Evolutionary conservation across 2,329 filamentous ascomycete genomes (phyloP), one percentile per base, ranked within the genome.

Genomic region (Colletotrichum navitas): DNA sequence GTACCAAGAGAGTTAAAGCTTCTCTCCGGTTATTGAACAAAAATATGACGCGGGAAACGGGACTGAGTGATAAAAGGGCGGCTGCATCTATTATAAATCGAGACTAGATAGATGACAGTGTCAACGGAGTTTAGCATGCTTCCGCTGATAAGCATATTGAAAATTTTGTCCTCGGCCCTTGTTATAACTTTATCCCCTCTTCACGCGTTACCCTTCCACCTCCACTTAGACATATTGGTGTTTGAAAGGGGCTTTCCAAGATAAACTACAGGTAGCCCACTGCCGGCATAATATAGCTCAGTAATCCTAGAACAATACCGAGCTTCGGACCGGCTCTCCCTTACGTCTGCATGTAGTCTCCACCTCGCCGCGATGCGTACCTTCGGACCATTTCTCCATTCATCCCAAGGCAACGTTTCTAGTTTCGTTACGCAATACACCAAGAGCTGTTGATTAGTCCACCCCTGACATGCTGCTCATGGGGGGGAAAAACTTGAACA

Each of bases 81-180:
- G 21, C 11, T 1, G 4, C 43, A n/a, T 5, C 43, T 5, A n/a
- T 45, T 45, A 45, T 45, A n/a, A 45, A 8, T n/a, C 21, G n/a
- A n/a, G n/a, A n/a, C n/a, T 45, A n/a, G 3, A n/a, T 0, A n/a
- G 0, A n/a, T n/a, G 3, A 45, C 21, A n/a, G 0, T 7, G 18
- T 45, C 2, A 4, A 45, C 3, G 5, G 3, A 7, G 5, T 3
- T 6, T 10, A 43, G 41, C 5, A 10, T 21, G 41, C 18, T n/a
- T 0, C 18, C 6, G 18, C 41, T 14, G 4, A 2, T 5, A 1
- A 16, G n/a, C n/a, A n/a, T 45, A 8, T 8, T 5, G 43, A 45
- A n/a, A 45, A 45, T 4, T 45, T 8, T 45, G n/a, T 4, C 43
- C 11, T 45, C 11, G 8, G 7, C 43, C 43, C 18, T 3, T 10